A percentile compares a stretch with the other conserved stretches of the same genome.
phyloP scores from a whole-genome alignment of 306 rosid genomes.

The Sophora flavescens region DNA sequence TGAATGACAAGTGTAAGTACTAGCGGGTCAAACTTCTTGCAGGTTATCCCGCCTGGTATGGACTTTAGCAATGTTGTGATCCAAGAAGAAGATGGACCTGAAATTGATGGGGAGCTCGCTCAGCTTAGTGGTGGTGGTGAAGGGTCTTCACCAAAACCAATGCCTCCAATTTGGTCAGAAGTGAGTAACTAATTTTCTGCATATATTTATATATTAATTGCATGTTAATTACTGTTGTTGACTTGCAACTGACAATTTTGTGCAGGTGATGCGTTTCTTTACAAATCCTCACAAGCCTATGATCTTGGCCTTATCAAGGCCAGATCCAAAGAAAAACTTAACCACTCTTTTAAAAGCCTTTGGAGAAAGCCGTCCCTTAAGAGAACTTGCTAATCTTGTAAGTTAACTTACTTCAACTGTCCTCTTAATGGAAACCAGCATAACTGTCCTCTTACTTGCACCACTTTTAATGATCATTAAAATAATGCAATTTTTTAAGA shows the following conservation, averaged over 20 bases:
- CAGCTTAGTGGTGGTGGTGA: constrained; percentile 52
- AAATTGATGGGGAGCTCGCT: constrained; percentile 64
- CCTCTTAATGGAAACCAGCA: too few species aligned
- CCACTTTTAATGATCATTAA: too few species aligned
- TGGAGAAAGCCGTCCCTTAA: constrained; percentile 72
- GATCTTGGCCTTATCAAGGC: constrained; percentile 77
- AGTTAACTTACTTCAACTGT: constrained; percentile 40
- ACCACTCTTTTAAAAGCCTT: constrained; percentile 77
- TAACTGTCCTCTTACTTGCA: too few species aligned
- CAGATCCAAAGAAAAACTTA: constrained; percentile 75
- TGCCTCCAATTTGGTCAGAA: constrained; percentile 71
- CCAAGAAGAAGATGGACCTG: constrained; percentile 58
- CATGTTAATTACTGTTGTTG: background rate
- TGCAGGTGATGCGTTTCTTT: constrained; percentile 71
- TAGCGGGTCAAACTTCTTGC: constrained; percentile 21
- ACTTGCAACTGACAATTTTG: constrained; percentile 17
- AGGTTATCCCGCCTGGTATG: constrained; percentile 85
- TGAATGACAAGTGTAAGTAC: constrained; percentile 10
- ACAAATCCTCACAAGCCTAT: constrained; percentile 77
- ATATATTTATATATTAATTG: background rate
- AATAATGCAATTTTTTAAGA: too few species aligned
- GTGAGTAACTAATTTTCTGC: constrained; percentile 51
- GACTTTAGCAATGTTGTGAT: constrained; percentile 70
- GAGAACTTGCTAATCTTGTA: constrained; percentile 78
- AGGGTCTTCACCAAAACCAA: constrained; percentile 60